A percentile compares a stretch with the other conserved stretches of the same genome.
phyloP scores from a whole-genome alignment of 2,329 filamentous ascomycete species.

The Aspergillus calidoustus region DNA sequence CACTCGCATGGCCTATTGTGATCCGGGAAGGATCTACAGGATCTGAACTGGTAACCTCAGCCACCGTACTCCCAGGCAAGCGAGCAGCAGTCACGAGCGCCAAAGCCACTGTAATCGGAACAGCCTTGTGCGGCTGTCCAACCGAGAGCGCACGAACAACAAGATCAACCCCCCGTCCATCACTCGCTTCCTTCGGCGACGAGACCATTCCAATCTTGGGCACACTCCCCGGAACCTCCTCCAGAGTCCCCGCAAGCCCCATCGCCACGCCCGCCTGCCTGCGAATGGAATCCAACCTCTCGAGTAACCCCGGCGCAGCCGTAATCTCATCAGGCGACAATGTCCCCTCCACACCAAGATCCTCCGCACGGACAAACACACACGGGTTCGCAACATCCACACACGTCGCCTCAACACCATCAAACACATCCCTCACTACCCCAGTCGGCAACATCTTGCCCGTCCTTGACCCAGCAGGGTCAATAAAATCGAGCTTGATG shows the following conservation, averaged over 20 bases:
- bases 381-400: constrained; percentile 69
- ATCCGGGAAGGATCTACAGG: constrained; percentile 41
- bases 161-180: constrained; percentile 38
- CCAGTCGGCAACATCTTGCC: constrained; percentile 66
- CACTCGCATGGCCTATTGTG: constrained; percentile 53
- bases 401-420: constrained; percentile 58
- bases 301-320: constrained; percentile 48
- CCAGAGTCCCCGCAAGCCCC: constrained; percentile 58
- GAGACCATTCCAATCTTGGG: constrained; percentile 67
- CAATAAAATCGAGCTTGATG: constrained; percentile 64
- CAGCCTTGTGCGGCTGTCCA: constrained; percentile 61
- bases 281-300: constrained; percentile 61
- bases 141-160: constrained; percentile 59
- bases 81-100: constrained; percentile 55
- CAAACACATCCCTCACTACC: constrained; percentile 56
- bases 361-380: constrained; percentile 62
- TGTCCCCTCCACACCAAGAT: constrained; percentile 48
- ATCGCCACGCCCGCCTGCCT: constrained; percentile 62
- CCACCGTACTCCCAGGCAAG: constrained; percentile 47
- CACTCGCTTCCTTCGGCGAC: constrained; percentile 6
- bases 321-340: constrained; percentile 62
- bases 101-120: constrained; percentile 61
- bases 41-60: constrained; percentile 32
- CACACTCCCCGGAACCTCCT: constrained; percentile 57
- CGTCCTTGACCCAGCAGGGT: constrained; percentile 68